Percentiles rank a stretch among this genome's conserved stretches.
Conservation (phyloP, 1,284 basidiomycete genomes). For the Stygiomarasmius scandens region DNA sequence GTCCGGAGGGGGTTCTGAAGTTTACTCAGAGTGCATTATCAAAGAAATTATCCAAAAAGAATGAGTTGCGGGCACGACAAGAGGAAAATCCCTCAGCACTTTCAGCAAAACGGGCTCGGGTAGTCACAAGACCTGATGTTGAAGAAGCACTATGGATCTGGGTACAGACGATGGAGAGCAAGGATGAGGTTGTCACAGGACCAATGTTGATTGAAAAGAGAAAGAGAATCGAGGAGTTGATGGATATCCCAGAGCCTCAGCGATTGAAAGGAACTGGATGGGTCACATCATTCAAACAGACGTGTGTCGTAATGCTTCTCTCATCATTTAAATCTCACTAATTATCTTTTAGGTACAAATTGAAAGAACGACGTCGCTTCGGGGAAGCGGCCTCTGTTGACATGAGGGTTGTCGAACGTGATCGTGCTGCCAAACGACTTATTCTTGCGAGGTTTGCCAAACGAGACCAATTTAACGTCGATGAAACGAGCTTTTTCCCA, state of each 20-base stretch:
- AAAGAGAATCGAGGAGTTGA: constrained; percentile 26
- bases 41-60: not conserved
- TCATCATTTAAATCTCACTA: not conserved
- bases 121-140: constrained; percentile 33
- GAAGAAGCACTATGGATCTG: constrained; percentile 31
- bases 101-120: constrained; percentile 19
- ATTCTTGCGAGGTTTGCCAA: not conserved
- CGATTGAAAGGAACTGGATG: constrained; percentile 22
- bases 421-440: not conserved
- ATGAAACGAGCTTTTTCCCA: not conserved
- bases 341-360: not conserved
- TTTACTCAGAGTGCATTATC: constrained; percentile 14
- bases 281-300: constrained; percentile 16
- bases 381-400: constrained; percentile 7
- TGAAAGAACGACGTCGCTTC: not conserved
- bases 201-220: constrained; percentile 33
- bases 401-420: not conserved
- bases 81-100: not conserved
- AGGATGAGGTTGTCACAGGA: constrained; percentile 26
- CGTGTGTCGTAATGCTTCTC: not conserved
- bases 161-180: constrained; percentile 32
- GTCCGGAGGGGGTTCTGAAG: constrained; percentile 10
- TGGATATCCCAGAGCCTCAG: constrained; percentile 21
- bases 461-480: not conserved
- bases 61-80: not conserved